Percentiles rank a stretch among this genome's conserved stretches.
phyloP scores from a whole-genome alignment of 805 yeast genomes.

The Lachancea quebecensis region DNA sequence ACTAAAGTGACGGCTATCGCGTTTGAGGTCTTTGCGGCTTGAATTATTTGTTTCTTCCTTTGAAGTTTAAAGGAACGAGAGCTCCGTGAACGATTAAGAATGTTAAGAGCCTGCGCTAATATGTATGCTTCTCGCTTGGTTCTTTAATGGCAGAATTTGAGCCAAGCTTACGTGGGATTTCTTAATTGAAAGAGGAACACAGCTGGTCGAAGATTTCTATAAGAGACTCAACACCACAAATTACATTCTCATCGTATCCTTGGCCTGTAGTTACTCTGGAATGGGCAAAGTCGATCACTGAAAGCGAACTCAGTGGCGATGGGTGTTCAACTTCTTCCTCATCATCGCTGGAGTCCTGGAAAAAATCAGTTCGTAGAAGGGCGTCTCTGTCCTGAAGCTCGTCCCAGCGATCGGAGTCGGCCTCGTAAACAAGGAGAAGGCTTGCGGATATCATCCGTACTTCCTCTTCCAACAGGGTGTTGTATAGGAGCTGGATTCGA shows the following conservation, averaged over 20 bases:
- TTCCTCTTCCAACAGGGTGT: slow-evolving; percentile 56
- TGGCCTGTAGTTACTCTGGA: slow-evolving; percentile 53
- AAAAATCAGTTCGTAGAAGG: slow-evolving; percentile 31
- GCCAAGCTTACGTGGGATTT: not conserved
- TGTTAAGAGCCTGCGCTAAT: no score
- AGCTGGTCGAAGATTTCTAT: slow-evolving; percentile 36
- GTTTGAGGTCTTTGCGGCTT: no score
- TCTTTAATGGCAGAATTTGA: no score
- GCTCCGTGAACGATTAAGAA: no score
- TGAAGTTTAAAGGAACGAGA: no score
- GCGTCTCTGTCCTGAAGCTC: slow-evolving; percentile 36
- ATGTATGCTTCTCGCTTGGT: no score
- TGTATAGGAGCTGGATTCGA: slow-evolving; percentile 60
- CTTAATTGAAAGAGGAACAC: not conserved
- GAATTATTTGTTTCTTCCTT: no score
- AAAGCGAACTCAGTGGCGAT: slow-evolving; percentile 46
- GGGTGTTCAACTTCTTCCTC: slow-evolving; percentile 20
- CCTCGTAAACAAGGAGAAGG: slow-evolving; percentile 67
- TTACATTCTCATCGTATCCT: slow-evolving; percentile 65
- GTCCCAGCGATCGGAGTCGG: slow-evolving; percentile 51
- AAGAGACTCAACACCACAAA: slow-evolving; percentile 64
- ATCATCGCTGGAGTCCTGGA: slow-evolving; percentile 30
- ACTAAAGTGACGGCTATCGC: no score
- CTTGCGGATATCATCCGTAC: slow-evolving; percentile 66
- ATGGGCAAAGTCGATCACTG: slow-evolving; percentile 89